phyloP scores from a whole-genome alignment of 208 protist species.

The Crithidia fasciculata region DNA sequence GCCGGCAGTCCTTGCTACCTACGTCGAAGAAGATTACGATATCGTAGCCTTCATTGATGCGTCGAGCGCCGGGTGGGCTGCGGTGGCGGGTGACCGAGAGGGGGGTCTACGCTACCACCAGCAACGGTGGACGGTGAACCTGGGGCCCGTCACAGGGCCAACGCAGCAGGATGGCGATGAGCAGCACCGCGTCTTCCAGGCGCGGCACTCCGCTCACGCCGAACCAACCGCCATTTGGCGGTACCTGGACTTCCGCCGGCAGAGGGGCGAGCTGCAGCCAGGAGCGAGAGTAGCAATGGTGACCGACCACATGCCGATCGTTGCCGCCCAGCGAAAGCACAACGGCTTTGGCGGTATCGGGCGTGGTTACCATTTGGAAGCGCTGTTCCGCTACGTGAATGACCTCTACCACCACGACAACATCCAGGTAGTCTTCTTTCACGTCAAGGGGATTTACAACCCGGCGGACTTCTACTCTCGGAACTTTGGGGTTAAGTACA shows the following conservation, averaged over 20 bases:
- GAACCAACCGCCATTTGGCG: conserved; percentile 3
- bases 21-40: neutral
- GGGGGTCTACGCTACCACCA: neutral
- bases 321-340: conserved; percentile 3
- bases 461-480: neutral
- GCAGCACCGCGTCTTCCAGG: neutral
- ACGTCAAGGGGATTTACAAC: conserved; percentile 10
- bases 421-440: neutral
- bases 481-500: conserved; percentile 4
- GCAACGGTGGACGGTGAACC: conserved; percentile 9
- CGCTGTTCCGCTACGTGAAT: conserved; percentile 5
- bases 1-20: neutral
- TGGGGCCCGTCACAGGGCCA: neutral
- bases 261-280: neutral
- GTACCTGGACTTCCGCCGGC: neutral
- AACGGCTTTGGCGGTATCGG: conserved; percentile 4
- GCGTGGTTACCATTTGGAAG: conserved; percentile 7
- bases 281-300: conserved; percentile 1
- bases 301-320: conserved; percentile 6
- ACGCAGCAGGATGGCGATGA: neutral
- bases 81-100: neutral
- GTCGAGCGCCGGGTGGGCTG: conserved; percentile 4
- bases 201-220: neutral
- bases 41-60: neutral
- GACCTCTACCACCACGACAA: conserved; percentile 1